Percentiles rank a stretch among this genome's conserved stretches.
Evolutionary conservation across 169 alveolate species (phyloP).

Genomic region (Plasmodium relictum): DNA sequence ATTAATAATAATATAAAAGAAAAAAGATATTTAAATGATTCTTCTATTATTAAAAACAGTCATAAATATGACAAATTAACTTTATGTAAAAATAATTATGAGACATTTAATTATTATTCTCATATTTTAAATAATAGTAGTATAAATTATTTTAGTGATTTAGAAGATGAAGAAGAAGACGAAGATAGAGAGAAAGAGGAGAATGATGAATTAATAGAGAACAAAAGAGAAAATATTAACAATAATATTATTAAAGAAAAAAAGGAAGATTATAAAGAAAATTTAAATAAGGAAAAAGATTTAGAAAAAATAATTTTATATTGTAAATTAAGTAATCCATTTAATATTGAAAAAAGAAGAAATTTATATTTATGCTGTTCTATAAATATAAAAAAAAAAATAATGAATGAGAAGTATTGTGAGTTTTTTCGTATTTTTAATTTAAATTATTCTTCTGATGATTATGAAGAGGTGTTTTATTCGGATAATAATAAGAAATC

Average conservation of each 20-base stretch:
- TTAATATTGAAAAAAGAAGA: conserved; percentile 28
- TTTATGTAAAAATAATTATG: background rate
- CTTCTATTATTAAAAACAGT: background rate
- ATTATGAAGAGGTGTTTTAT: conserved; percentile 30
- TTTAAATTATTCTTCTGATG: conserved; percentile 37
- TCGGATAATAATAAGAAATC: background rate
- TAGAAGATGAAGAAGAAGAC: background rate
- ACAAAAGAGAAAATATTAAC: background rate
- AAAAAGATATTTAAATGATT: background rate
- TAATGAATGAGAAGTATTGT: conserved; percentile 15
- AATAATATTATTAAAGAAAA: background rate
- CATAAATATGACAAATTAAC: conserved; percentile 5
- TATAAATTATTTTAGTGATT: background rate
- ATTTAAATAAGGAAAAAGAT: background rate
- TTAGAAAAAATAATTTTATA: conserved; percentile 48
- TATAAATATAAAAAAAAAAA: conserved; percentile 50
- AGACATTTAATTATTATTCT: conserved; percentile 6
- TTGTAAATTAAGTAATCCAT: conserved; percentile 40
- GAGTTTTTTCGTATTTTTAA: conserved; percentile 34
- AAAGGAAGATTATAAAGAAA: background rate
- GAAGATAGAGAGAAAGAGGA: background rate
- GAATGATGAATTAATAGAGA: background rate
- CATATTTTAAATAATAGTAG: background rate
- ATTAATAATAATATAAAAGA: background rate
- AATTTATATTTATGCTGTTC: conserved; percentile 60